These are phyloP conservation scores for Ogataea angusta DNA, from an alignment of 805 yeast species.

Conservation along the genomic window DNA sequence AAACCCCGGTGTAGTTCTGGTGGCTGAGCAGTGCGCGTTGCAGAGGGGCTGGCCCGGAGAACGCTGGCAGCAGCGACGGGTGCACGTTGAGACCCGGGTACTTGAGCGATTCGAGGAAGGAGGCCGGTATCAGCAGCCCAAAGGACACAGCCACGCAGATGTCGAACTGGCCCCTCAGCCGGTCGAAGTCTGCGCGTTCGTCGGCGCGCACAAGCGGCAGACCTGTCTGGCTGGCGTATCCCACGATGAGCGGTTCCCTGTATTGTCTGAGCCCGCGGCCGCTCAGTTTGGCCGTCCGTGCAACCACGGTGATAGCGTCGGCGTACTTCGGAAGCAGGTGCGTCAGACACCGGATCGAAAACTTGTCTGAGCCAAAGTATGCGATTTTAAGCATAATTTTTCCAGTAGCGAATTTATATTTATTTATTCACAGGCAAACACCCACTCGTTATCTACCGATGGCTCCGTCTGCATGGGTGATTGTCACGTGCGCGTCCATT, in stretches of 20 bases:
- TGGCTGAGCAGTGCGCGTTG: constrained; percentile 71
- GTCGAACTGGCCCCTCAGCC: constrained; percentile 40
- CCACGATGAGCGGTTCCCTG: constrained; percentile 53
- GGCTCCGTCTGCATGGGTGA: constrained; percentile 10
- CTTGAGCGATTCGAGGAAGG: constrained; percentile 44
- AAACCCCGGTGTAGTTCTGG: constrained; percentile 70
- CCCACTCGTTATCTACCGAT: background rate
- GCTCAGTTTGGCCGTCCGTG: constrained; percentile 58
- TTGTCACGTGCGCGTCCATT: constrained; percentile 20
- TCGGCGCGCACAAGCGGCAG: constrained; percentile 52
- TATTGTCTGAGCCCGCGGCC: constrained; percentile 53
- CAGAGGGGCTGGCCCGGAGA: constrained; percentile 88
- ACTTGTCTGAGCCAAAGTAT: constrained; percentile 76
- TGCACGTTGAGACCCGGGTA: constrained; percentile 86
- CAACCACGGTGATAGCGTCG: constrained; percentile 51
- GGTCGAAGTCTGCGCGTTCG: constrained; percentile 34
- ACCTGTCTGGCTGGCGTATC: constrained; percentile 33
- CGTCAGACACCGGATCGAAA: constrained; percentile 55
- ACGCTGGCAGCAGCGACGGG: constrained; percentile 80
- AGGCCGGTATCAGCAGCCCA: constrained; percentile 73
- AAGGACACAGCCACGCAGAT: constrained; percentile 89
- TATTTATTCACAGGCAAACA: background rate
- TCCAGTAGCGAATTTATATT: background rate
- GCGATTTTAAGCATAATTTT: constrained; percentile 39
- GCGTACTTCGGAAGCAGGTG: constrained; percentile 27